Evolutionary conservation across 768 basidiomycete species (phyloP), one percentile per base, ranked within the genome.

Genomic region (Cytidiella melzeri): DNA sequence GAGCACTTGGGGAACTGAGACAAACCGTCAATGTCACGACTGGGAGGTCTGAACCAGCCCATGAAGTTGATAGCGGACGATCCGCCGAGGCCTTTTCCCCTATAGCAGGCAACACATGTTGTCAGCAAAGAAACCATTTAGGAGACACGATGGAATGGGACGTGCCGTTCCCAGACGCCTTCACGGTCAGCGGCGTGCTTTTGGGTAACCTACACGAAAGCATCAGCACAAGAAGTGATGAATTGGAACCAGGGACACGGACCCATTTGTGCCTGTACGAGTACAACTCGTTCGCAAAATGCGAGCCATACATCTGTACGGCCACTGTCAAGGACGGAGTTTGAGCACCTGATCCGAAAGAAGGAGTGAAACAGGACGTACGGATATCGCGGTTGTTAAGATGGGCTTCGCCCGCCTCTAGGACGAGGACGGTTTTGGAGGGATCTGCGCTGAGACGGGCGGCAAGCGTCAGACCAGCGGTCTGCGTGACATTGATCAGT

Each of bases 71-170:
- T 57, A 18, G 36, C 46, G 4, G 58, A 60, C 13, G 58, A 60
- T 18, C 62, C 62, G 15, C 62, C 62, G 6, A 63, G 52, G 20
- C 62, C 62, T 25, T 61, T 61, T 3, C 62, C 62, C 21, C 62
- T 59, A 34, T 4, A n/a, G n/a, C n/a, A n/a, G n/a, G n/a, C n/a
- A n/a, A n/a, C n/a, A 15, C 15, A 34, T 15, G 15, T 34, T 34
- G 30, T 34, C 30, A 34, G 30, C 15, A 15, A 34, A 7, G 9
- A 34, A 7, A 34, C 15, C 30, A 7, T 34, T 34, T 7, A 34
- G 9, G 9, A 34, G 9, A 34, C 9, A 34, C 30, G 30, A 34
- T 34, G 30, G 30, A 34, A 34, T 34, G 15, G 30, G 30, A 54
- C 53, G 3, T 26, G 53, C 55, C 55, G 51, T 2, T 37, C 21